Evolutionary conservation across 805 yeast species (phyloP).

Genomic region (Wickerhamiella spandovensis): DNA sequence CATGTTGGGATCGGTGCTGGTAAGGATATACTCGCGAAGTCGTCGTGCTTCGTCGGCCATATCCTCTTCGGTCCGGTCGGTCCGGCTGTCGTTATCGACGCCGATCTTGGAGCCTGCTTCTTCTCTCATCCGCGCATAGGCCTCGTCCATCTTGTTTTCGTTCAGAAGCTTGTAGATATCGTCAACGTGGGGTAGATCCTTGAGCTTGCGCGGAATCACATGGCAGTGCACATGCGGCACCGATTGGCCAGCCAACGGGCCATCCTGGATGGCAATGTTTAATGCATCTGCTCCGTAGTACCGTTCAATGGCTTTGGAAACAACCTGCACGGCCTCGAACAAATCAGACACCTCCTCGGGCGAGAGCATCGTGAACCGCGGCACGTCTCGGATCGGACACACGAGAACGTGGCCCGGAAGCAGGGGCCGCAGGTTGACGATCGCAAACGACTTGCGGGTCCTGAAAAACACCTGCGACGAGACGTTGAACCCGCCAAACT

Average conservation of each 20-base stretch:
- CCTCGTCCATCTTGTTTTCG: slow-evolving; percentile 35
- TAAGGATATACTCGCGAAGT: slow-evolving; percentile 27
- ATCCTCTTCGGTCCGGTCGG: slow-evolving; percentile 41
- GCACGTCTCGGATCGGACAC: slow-evolving; percentile 63
- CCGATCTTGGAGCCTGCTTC: slow-evolving; percentile 19
- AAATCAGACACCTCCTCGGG: slow-evolving; percentile 61
- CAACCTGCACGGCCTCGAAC: slow-evolving; percentile 57
- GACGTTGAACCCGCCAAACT: slow-evolving; percentile 24
- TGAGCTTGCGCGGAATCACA: slow-evolving; percentile 61
- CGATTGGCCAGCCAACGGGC: slow-evolving; percentile 92
- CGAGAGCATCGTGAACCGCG: slow-evolving; percentile 55
- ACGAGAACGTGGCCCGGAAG: slow-evolving; percentile 89
- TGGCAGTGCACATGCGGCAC: slow-evolving; percentile 93
- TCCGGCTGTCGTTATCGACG: slow-evolving; percentile 41
- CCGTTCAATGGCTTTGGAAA: slow-evolving; percentile 53
- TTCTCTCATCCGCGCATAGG: slow-evolving; percentile 21
- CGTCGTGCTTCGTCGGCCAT: slow-evolving; percentile 62
- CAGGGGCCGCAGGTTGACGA: slow-evolving; percentile 84
- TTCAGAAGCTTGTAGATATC: slow-evolving; percentile 59
- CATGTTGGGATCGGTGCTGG: slow-evolving; percentile 7
- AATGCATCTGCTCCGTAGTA: slow-evolving; percentile 68
- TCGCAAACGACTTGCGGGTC: slow-evolving; percentile 58
- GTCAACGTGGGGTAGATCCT: slow-evolving; percentile 55
- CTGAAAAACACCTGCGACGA: slow-evolving; percentile 31
- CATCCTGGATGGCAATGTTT: slow-evolving; percentile 92